Conservation (phyloP, 2,329 filamentous ascomycete genomes). For the Pseudofabraea citricarpa region DNA sequence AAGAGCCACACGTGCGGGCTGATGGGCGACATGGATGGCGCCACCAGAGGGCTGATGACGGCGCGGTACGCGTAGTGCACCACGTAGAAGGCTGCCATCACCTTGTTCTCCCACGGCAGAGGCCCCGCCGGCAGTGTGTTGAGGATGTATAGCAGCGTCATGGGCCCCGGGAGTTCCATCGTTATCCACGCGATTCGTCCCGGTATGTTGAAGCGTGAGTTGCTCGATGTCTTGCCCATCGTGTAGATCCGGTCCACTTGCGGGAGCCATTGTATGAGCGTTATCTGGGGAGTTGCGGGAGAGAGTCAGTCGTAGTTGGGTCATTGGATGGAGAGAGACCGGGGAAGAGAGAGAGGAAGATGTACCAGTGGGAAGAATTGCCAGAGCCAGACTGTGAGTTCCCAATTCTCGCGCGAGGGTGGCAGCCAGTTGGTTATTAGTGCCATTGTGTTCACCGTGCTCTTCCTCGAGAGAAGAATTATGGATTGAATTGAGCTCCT, state of each 20-base stretch:
- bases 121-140: slow-evolving; percentile 56
- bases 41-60: slow-evolving; percentile 72
- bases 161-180: slow-evolving; percentile 79
- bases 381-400: slow-evolving; percentile 47
- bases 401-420: slow-evolving; percentile 54
- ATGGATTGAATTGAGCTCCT: not conserved
- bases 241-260: slow-evolving; percentile 76
- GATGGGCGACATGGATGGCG: slow-evolving; percentile 90
- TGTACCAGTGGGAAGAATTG: slow-evolving; percentile 41
- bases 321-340: not conserved
- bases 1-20: slow-evolving; percentile 61
- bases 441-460: slow-evolving; percentile 14
- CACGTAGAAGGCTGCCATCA: slow-evolving; percentile 68
- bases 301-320: not conserved
- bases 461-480: not conserved
- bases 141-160: slow-evolving; percentile 78
- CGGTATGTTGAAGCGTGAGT: slow-evolving; percentile 76
- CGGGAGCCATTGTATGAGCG: slow-evolving; percentile 72
- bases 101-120: slow-evolving; percentile 73
- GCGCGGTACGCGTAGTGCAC: slow-evolving; percentile 92
- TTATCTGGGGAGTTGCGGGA: slow-evolving; percentile 47
- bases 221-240: slow-evolving; percentile 84
- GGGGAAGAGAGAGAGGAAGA: not conserved
- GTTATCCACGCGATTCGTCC: slow-evolving; percentile 82
- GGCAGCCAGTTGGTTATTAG: slow-evolving; percentile 37